These are phyloP conservation scores for Ustilago sp. DNA, from an alignment of 1,284 basidiomycete species.

Conservation along the genomic window DNA sequence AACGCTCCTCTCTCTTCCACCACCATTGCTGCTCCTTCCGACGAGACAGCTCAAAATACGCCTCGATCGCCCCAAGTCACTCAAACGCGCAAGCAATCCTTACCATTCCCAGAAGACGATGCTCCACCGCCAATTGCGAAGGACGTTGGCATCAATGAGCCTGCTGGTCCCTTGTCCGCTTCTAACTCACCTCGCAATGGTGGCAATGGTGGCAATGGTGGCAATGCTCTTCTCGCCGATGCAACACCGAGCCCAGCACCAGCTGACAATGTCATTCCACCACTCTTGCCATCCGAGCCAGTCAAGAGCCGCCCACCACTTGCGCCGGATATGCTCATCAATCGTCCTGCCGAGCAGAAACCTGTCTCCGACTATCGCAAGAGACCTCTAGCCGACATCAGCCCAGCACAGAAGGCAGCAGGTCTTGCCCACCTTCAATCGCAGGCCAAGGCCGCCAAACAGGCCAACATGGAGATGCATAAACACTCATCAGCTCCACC, in stretches of 20 bases:
- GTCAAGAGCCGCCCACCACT: constrained; percentile 16
- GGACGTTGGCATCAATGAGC: constrained; percentile 12
- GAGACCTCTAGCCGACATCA: constrained; percentile 53
- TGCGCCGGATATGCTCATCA: constrained; percentile 25
- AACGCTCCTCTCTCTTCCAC: constrained; percentile 35
- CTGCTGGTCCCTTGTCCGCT: neutral
- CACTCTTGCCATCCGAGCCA: constrained; percentile 47
- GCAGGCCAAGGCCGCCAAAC: constrained; percentile 29
- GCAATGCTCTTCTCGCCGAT: neutral
- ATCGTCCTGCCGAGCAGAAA: constrained; percentile 36
- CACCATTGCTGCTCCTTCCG: constrained; percentile 34
- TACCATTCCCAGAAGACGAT: constrained; percentile 6
- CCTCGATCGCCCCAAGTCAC: constrained; percentile 29
- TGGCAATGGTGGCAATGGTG: constrained; percentile 8
- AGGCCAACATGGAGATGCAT: constrained; percentile 16
- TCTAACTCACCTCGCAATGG: constrained; percentile 12
- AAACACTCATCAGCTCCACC: constrained; percentile 17
- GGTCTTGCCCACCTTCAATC: constrained; percentile 46
- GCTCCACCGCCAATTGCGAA: constrained; percentile 30
- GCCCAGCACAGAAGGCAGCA: constrained; percentile 47
- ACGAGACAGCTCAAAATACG: constrained; percentile 34
- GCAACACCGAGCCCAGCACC: constrained; percentile 8
- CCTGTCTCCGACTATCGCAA: constrained; percentile 61
- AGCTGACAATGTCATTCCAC: constrained; percentile 51
- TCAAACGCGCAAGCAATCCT: constrained; percentile 5